Conservation (phyloP, 306 rosid genomes). For the Gastrolobium bilobum region DNA sequence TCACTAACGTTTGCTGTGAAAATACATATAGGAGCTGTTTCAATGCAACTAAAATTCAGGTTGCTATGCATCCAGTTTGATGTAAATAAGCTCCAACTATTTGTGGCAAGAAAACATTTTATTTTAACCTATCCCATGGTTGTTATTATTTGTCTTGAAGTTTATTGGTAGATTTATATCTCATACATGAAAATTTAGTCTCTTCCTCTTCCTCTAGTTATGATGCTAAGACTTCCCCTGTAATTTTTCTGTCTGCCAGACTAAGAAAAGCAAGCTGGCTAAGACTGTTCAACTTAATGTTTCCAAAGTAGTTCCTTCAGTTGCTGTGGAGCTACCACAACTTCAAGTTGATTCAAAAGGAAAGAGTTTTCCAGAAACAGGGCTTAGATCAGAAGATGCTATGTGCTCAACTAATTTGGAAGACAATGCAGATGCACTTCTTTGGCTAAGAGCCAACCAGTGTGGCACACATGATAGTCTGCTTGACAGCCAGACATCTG, state of each 20-base stretch:
- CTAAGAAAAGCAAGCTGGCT: slow-evolving; percentile 60
- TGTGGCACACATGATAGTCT: slow-evolving; percentile 47
- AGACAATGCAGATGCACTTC: slow-evolving; percentile 42
- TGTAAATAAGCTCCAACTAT: slow-evolving; percentile 9
- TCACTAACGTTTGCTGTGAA: slow-evolving; percentile 69
- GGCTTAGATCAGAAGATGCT: slow-evolving; percentile 53
- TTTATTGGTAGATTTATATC: slow-evolving; percentile 33
- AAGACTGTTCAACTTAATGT: slow-evolving; percentile 51
- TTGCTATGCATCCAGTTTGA: slow-evolving; percentile 38
- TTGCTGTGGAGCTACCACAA: slow-evolving; percentile 31
- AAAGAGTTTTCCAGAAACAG: slow-evolving; percentile 23
- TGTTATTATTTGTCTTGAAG: slow-evolving; percentile 33
- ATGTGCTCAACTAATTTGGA: slow-evolving; percentile 42
- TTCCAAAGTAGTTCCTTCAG: slow-evolving; percentile 55
- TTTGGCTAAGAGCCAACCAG: slow-evolving; percentile 40
- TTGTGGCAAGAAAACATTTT: not conserved
- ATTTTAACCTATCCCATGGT: not conserved
- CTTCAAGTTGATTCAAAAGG: slow-evolving; percentile 3
- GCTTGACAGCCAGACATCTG: slow-evolving; percentile 61
- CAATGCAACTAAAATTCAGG: slow-evolving; percentile 73
- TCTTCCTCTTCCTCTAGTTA: slow-evolving; percentile 4
- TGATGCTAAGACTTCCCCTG: slow-evolving; percentile 30
- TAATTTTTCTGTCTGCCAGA: slow-evolving; percentile 55
- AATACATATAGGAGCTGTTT: slow-evolving; percentile 57
- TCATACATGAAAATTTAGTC: slow-evolving; percentile 20